Conservation (phyloP, 108 stramenopile genomes). For the Discostella pseudostelligera region DNA sequence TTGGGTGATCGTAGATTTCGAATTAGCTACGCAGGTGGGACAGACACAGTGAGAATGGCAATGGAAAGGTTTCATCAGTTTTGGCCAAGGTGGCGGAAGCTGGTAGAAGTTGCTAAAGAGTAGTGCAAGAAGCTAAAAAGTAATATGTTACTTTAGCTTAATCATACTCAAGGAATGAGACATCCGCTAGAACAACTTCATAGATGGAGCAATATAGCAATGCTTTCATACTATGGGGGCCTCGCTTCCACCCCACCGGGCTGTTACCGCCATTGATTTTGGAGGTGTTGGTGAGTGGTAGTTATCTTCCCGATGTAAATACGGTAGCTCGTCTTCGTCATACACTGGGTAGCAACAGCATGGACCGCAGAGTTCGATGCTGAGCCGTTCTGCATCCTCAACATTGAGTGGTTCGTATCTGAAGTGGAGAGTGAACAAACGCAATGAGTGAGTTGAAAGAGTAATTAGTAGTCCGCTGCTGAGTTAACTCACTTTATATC, state of each 20-base stretch:
- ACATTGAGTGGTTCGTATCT: conserved; percentile 66
- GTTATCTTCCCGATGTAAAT: conserved; percentile 19
- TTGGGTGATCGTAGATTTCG: conserved; percentile 83
- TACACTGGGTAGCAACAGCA: conserved; percentile 73
- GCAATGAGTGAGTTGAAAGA: not conserved
- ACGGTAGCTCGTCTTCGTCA: conserved; percentile 58
- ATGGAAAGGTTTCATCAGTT: conserved; percentile 72
- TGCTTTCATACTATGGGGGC: conserved; percentile 32
- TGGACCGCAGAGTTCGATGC: conserved; percentile 52
- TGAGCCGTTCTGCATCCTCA: conserved; percentile 33
- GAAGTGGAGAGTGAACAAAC: conserved; percentile 2
- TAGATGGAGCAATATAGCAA: no score
- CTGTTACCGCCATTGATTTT: conserved; percentile 30
- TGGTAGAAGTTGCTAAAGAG: conserved; percentile 43
- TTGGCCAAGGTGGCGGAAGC: conserved; percentile 60
- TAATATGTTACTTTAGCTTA: not conserved
- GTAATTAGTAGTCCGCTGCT: not conserved
- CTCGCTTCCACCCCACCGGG: conserved; percentile 44
- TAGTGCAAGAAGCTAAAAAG: no score
- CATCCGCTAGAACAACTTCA: no score
- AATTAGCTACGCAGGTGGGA: conserved; percentile 83
- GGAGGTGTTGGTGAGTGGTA: conserved; percentile 41
- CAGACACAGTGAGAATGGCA: conserved; percentile 55
- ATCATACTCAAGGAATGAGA: no score
- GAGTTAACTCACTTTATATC: conserved; percentile 65